Evolutionary conservation across 768 basidiomycete species (phyloP), one percentile per base, ranked within the genome.

Genomic region (Calocera viscosa): DNA sequence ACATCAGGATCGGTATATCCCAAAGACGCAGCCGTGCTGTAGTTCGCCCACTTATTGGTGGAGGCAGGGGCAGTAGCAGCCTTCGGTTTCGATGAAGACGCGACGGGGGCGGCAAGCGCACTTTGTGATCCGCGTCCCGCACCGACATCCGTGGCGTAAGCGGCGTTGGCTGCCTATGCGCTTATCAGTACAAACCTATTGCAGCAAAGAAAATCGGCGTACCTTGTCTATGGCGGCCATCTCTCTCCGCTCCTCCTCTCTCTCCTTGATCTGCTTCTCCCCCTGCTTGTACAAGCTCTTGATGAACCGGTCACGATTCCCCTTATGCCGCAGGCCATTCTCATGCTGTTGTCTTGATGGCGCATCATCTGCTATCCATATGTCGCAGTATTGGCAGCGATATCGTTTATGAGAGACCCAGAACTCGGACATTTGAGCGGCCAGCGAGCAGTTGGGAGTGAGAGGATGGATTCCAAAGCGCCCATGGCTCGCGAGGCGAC

Each of bases 311-410:
- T 99, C 95, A 67, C 89, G 85, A 75, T 90, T 96, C 49, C 95
- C 96, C 73, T 94, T 89, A 79, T 99, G 96, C 34, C 90, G 84
- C 49, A 97, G 78, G 43, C 96, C 96, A 70, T 84, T 90, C 77
- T 98, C 96, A 74, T 99, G 96, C 65, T 91, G 91, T 70, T 84
- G 81, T 64, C 90, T 83, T 1, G 95, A 97, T 68, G 96, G 89
- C 11, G 81, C 91, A 81, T 99, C 95, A 78, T 99, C 96, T 65
- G 93, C 84, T 69, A 99, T 97, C 79, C 88, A 97, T 69, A 92
- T 93, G 64, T 93, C 90, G 80, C 96, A 98, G 80, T 97, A 97
- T 75, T 94, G 93, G 86, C 94, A 96, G 74, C 84, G 89, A 77
- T 94, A 95, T 24, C 35, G 64, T 19, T 34, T 10, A 34, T 64